Evolutionary conservation across 208 protist genomes (phyloP).

Genomic region (Trypanosomatidae sp.): DNA sequence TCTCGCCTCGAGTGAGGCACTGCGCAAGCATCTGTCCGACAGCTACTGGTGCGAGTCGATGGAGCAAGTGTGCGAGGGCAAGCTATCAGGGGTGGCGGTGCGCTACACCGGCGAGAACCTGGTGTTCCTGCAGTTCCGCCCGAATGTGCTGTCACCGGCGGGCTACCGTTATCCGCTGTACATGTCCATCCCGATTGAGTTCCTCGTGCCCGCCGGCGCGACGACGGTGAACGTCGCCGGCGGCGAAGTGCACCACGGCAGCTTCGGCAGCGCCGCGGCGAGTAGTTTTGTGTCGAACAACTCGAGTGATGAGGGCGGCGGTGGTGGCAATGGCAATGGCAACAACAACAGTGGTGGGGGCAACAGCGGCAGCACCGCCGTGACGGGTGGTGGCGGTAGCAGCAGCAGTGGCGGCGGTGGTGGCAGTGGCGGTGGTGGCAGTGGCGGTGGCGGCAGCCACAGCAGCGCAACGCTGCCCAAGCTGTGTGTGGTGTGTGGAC

Average conservation of each 20-base stretch:
- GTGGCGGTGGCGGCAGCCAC: background rate
- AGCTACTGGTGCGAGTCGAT: slow-evolving; percentile 86
- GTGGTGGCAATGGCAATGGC: background rate
- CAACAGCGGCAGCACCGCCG: background rate
- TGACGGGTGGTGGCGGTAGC: slow-evolving; percentile 3
- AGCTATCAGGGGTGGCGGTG: slow-evolving; percentile 67
- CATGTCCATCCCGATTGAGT: slow-evolving; percentile 84
- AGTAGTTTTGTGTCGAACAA: slow-evolving; percentile 16
- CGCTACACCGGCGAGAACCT: slow-evolving; percentile 81
- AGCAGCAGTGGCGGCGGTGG: background rate
- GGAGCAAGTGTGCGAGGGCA: slow-evolving; percentile 80
- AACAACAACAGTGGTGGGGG: background rate
- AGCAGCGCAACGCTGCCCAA: slow-evolving; percentile 10
- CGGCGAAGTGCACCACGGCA: slow-evolving; percentile 11
- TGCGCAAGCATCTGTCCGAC: slow-evolving; percentile 70
- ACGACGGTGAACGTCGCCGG: slow-evolving; percentile 7
- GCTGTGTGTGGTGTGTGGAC: slow-evolving; percentile 79
- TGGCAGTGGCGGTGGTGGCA: background rate
- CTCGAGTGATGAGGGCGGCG: slow-evolving; percentile 6
- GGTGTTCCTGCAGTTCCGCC: slow-evolving; percentile 76
- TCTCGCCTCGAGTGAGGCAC: slow-evolving; percentile 45
- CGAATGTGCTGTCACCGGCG: slow-evolving; percentile 42
- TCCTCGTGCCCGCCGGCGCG: slow-evolving; percentile 42
- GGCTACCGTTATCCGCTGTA: slow-evolving; percentile 82
- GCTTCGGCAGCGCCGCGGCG: slow-evolving; percentile 19